Conservation (phyloP, 495 filamentous ascomycete genomes). For the Talaromyces stipitatus region DNA sequence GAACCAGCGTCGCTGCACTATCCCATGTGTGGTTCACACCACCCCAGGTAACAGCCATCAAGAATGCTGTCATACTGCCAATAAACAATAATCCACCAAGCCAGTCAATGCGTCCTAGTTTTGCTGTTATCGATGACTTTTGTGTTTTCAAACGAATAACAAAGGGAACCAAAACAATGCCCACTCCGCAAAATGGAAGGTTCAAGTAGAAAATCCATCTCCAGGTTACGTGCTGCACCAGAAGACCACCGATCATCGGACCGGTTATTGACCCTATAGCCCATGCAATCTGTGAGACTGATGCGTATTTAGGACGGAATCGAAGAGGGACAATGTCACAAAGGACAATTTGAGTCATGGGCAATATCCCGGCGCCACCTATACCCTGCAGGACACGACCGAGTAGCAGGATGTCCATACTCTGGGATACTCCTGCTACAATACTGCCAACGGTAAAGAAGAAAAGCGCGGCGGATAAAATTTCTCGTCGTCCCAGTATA, state of each 20-base stretch:
- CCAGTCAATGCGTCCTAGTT: conserved; percentile 29
- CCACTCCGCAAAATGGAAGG: conserved; percentile 27
- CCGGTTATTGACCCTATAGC: conserved; percentile 25
- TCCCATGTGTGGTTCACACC: conserved; percentile 46
- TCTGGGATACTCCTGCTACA: conserved; percentile 10
- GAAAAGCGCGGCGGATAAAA: conserved; percentile 36
- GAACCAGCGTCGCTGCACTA: conserved; percentile 35
- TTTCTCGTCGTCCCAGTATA: conserved; percentile 36
- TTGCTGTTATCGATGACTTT: conserved; percentile 8
- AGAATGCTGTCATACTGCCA: conserved; percentile 36
- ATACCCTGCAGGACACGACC: conserved; percentile 30
- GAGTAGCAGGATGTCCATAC: conserved; percentile 15
- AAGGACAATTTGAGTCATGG: conserved; percentile 19
- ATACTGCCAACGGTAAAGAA: conserved; percentile 23
- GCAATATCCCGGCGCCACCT: conserved; percentile 24
- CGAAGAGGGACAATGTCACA: conserved; percentile 32
- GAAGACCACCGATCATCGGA: conserved; percentile 21
- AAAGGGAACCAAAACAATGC: conserved; percentile 17
- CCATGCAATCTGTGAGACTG: conserved; percentile 21
- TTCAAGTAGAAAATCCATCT: conserved; percentile 34
- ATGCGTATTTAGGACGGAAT: conserved; percentile 24
- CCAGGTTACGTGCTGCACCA: conserved; percentile 20
- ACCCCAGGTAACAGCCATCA: conserved; percentile 51
- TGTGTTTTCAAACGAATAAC: conserved; percentile 16
- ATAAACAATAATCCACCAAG: conserved; percentile 40